Evolutionary conservation across 2,329 filamentous ascomycete genomes (phyloP).

Genomic region (Sporothrix pallida): DNA sequence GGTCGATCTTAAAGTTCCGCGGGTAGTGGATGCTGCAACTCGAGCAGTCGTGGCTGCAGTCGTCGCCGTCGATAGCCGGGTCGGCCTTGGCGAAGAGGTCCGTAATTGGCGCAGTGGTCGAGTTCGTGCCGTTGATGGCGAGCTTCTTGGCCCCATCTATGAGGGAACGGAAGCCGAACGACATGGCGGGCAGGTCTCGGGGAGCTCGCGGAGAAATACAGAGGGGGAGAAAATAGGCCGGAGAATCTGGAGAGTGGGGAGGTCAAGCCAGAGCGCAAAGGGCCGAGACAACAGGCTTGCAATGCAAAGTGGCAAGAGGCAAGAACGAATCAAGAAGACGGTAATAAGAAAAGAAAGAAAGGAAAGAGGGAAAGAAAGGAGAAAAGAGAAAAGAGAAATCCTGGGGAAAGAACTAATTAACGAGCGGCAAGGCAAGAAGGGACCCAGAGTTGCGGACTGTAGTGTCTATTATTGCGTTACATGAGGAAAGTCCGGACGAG

Average conservation of each 20-base stretch:
- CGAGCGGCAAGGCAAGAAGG: constrained; percentile 2
- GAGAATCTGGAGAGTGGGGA: neutral
- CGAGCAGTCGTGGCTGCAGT: constrained; percentile 85
- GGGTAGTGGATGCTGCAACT: constrained; percentile 82
- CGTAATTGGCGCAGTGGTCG: constrained; percentile 40
- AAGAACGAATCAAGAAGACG: constrained; percentile 9
- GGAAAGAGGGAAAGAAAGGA: neutral
- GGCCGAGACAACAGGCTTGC: neutral
- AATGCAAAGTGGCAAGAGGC: neutral
- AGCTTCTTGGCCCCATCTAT: constrained; percentile 49
- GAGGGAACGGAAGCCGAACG: constrained; percentile 51
- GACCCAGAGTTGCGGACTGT: neutral
- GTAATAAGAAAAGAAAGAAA: neutral
- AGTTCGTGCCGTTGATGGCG: constrained; percentile 40
- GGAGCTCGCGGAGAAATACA: neutral
- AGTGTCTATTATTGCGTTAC: neutral
- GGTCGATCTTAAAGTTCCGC: constrained; percentile 72
- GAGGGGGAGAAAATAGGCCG: neutral
- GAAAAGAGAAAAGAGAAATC: neutral
- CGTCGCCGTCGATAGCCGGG: constrained; percentile 81
- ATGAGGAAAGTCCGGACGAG: neutral
- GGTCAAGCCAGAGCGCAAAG: constrained; percentile 1
- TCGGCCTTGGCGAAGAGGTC: constrained; percentile 76
- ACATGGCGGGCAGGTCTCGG: constrained; percentile 46
- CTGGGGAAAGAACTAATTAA: neutral